Evolutionary conservation across 2,329 filamentous ascomycete species (phyloP).

Genomic region (Lasiodiplodia citricola): DNA sequence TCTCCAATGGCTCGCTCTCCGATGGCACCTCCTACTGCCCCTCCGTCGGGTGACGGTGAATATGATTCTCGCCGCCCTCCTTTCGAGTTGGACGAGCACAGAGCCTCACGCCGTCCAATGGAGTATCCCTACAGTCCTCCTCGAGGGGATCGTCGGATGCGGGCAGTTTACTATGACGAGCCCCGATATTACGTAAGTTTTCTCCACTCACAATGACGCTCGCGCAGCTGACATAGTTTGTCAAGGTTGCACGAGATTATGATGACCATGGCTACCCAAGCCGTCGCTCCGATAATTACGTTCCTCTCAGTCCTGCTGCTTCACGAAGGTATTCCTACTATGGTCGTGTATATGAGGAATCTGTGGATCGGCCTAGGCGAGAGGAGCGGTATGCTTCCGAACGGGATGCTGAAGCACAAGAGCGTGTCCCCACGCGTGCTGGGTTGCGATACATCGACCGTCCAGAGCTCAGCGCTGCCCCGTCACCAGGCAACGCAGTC

Average conservation of each 20-base stretch:
- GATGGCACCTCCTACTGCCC: constrained; percentile 14
- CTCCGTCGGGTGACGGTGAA: constrained; percentile 3
- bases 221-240: constrained; percentile 23
- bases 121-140: constrained; percentile 35
- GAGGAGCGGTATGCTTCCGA: constrained; percentile 32
- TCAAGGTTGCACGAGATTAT: constrained; percentile 37
- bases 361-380: constrained; percentile 35
- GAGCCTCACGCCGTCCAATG: constrained; percentile 3
- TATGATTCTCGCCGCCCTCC: constrained; percentile 31
- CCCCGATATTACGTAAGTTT: constrained; percentile 41
- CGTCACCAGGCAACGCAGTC: constrained; percentile 34
- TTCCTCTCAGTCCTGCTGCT: constrained; percentile 37
- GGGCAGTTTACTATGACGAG: constrained; percentile 39
- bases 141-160: constrained; percentile 32
- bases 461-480: constrained; percentile 35
- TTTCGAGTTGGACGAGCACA: constrained; percentile 30
- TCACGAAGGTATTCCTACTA: constrained; percentile 36
- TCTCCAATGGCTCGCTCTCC: constrained; percentile 4
- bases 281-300: constrained; percentile 33
- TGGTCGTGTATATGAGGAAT: constrained; percentile 37
- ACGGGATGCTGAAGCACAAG: constrained; percentile 40
- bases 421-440: constrained; percentile 35
- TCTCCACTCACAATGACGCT: constrained; percentile 20
- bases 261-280: constrained; percentile 38
- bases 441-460: constrained; percentile 37